Conservation (phyloP, 805 yeast genomes). For the Candida suzukii region DNA sequence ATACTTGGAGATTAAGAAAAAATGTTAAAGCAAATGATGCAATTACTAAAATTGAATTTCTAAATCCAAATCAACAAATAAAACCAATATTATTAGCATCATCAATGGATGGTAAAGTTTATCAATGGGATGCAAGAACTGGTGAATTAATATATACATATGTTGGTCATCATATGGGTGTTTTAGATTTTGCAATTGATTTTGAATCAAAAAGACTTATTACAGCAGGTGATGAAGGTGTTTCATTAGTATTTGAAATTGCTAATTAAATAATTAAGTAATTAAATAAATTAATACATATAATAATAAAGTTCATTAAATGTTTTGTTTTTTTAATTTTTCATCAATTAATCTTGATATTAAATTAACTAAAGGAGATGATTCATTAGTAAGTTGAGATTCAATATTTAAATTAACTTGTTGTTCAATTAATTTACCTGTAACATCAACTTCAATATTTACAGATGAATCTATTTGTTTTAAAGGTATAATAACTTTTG, state of each 20-base stretch:
- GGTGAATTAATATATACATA: conserved; percentile 74
- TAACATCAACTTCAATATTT: conserved; percentile 90
- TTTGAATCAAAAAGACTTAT: conserved; percentile 62
- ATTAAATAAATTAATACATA: not conserved
- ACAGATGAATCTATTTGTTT: conserved; percentile 60
- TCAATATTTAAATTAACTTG: conserved; percentile 61
- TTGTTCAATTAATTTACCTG: conserved; percentile 86
- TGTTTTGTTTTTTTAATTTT: conserved; percentile 26
- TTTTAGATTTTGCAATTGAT: conserved; percentile 72
- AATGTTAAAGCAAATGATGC: conserved; percentile 70
- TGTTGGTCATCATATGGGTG: conserved; percentile 91
- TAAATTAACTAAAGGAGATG: conserved; percentile 42
- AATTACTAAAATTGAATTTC: conserved; percentile 70
- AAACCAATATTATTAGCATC: conserved; percentile 56
- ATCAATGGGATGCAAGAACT: conserved; percentile 84
- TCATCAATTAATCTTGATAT: conserved; percentile 42
- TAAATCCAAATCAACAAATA: conserved; percentile 35
- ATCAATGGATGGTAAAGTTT: conserved; percentile 79
- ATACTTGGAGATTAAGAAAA: conserved; percentile 81
- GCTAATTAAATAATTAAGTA: not conserved
- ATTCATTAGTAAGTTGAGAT: conserved; percentile 41
- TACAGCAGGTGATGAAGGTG: conserved; percentile 98
- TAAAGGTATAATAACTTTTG: conserved; percentile 63
- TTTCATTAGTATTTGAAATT: conserved; percentile 56
- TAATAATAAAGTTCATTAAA: conserved; percentile 1